Evolutionary conservation across 306 rosid genomes (phyloP).

Genomic region (Styphnolobium japonicum): DNA sequence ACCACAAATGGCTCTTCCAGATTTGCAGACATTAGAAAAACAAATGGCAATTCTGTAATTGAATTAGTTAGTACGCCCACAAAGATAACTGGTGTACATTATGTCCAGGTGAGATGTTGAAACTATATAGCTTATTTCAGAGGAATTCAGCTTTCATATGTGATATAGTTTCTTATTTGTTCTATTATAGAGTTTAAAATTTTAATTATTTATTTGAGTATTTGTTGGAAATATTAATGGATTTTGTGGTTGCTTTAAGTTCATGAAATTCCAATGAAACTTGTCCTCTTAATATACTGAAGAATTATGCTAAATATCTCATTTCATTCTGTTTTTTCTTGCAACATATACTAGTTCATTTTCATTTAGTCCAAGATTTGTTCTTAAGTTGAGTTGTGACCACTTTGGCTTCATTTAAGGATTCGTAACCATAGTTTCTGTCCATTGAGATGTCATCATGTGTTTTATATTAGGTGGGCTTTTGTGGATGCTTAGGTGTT

Average conservation of each 20-base stretch:
- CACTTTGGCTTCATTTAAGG: background rate
- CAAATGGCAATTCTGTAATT: slow-evolving; percentile 72
- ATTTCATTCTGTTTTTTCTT: background rate
- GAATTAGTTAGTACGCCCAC: slow-evolving; percentile 83
- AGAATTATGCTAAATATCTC: slow-evolving; percentile 5
- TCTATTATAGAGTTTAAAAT: background rate
- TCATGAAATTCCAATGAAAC: background rate
- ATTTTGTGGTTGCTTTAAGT: background rate
- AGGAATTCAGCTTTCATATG: slow-evolving; percentile 10
- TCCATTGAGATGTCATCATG: background rate
- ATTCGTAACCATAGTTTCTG: background rate
- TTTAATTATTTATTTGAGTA: background rate
- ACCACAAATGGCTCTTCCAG: slow-evolving; percentile 73
- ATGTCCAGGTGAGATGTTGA: slow-evolving; percentile 71
- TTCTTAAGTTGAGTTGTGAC: background rate
- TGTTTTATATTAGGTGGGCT: background rate
- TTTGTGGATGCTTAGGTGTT: background rate
- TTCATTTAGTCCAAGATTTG: background rate
- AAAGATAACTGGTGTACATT: slow-evolving; percentile 94
- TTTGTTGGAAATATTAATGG: background rate
- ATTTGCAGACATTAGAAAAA: slow-evolving; percentile 73
- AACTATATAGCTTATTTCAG: slow-evolving; percentile 9
- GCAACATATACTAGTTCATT: background rate
- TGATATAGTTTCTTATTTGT: slow-evolving; percentile 3
- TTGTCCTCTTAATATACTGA: background rate